Conservation (phyloP, 495 filamentous ascomycete species). For the Penicillium ucsense region DNA sequence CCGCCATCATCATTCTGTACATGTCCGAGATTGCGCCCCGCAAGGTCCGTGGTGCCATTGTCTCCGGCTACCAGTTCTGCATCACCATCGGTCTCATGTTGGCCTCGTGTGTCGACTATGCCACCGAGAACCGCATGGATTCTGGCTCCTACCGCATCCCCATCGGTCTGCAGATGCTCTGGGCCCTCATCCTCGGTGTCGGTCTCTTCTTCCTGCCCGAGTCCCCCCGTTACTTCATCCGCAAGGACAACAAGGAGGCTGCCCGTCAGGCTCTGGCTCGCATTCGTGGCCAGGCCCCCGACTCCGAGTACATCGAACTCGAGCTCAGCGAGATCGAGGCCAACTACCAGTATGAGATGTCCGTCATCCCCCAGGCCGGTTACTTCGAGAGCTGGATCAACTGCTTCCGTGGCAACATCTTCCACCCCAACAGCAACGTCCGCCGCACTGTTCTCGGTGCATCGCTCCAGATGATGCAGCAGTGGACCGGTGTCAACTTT, state of each 20-base stretch:
- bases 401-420: conserved; percentile 61
- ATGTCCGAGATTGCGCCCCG: conserved; percentile 57
- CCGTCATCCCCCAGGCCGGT: conserved; percentile 46
- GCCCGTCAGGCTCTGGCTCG: conserved; percentile 30
- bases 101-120: conserved; percentile 64
- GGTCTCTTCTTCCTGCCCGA: conserved; percentile 73
- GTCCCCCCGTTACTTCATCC: conserved; percentile 55
- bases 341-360: conserved; percentile 63
- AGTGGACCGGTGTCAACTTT: conserved; percentile 84
- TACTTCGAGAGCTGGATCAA: conserved; percentile 52
- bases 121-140: conserved; percentile 47
- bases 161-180: conserved; percentile 57
- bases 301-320: conserved; percentile 54
- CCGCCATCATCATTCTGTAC: conserved; percentile 65
- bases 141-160: conserved; percentile 64
- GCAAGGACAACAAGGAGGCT: conserved; percentile 38
- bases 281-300: conserved; percentile 36
- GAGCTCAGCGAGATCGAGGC: conserved; percentile 68
- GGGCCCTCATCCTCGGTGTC: conserved; percentile 51
- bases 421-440: conserved; percentile 49
- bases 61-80: conserved; percentile 62
- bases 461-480: conserved; percentile 73
- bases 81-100: conserved; percentile 65
- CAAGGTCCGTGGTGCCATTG: conserved; percentile 58
- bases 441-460: conserved; percentile 70